phyloP scores from a whole-genome alignment of 192 early-diverging fungal species.

The Coemansia nantahalensis region DNA sequence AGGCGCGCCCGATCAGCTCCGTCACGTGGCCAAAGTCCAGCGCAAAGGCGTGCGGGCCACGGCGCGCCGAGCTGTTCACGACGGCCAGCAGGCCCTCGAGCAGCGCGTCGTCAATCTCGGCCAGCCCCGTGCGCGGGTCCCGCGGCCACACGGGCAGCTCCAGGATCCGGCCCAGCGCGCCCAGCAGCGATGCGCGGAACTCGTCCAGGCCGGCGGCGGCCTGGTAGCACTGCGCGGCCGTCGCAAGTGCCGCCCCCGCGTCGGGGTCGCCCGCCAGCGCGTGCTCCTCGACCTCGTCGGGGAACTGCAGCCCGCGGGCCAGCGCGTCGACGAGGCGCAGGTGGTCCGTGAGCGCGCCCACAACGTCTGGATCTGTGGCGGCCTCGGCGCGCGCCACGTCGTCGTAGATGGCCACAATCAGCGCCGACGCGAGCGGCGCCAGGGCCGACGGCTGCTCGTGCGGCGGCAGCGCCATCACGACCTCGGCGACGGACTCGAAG shows the following conservation, averaged over 20 bases:
- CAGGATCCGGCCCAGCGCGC: constrained; percentile 8
- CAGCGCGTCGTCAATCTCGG: constrained; percentile 16
- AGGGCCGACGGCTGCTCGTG: constrained; percentile 15
- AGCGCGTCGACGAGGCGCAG: constrained; percentile 35
- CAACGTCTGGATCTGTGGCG: not conserved
- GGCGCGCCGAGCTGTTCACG: constrained; percentile 31
- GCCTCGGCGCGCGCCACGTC: constrained; percentile 12
- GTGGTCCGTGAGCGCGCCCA: constrained; percentile 10
- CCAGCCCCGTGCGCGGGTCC: constrained; percentile 3
- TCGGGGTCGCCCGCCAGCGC: constrained; percentile 39
- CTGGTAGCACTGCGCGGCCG: constrained; percentile 38
- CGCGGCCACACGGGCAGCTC: constrained; percentile 7
- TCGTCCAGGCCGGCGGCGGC: constrained; percentile 6
- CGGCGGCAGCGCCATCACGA: constrained; percentile 26
- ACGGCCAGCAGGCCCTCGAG: constrained; percentile 30
- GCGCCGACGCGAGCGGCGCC: constrained; percentile 17
- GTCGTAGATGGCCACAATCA: constrained; percentile 9
- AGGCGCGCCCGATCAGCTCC: constrained; percentile 22
- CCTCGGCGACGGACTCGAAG: constrained; percentile 46
- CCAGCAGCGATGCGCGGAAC: constrained; percentile 18
- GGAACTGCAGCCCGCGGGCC: constrained; percentile 42
- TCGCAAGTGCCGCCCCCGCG: constrained; percentile 1
- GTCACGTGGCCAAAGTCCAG: constrained; percentile 17
- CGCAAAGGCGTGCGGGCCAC: constrained; percentile 38
- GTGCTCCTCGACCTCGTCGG: constrained; percentile 42